phyloP scores from a whole-genome alignment of 345 rosid genomes.

The Raphanus raphanistrum region DNA sequence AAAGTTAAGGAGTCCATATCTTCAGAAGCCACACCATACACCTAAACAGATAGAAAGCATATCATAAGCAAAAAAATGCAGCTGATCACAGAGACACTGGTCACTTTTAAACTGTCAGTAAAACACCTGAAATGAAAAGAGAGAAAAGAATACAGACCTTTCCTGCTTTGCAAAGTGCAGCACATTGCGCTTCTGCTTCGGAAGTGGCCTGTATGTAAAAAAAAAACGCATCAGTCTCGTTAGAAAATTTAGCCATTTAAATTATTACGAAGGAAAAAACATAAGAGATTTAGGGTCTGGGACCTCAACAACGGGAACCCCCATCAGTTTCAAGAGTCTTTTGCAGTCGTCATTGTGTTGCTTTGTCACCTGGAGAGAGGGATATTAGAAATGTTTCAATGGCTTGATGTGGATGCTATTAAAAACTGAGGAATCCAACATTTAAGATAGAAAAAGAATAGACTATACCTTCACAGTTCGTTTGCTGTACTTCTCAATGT shows the following conservation, averaged over 20 bases:
- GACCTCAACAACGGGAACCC: constrained; percentile 92
- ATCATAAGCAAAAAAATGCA: constrained; percentile 1
- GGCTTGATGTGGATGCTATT: not conserved
- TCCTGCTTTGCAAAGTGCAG: constrained; percentile 85
- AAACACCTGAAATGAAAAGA: not conserved
- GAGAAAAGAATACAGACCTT: constrained; percentile 53
- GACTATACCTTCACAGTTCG: constrained; percentile 74
- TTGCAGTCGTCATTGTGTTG: constrained; percentile 95
- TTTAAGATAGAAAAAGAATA: not conserved
- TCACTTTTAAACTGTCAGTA: not conserved
- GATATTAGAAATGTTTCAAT: constrained; percentile 7
- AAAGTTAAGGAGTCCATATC: constrained; percentile 99
- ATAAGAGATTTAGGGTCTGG: not conserved
- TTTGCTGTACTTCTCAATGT: constrained; percentile 91
- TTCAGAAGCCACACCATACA: constrained; percentile 97
- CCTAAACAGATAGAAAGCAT: constrained; percentile 46
- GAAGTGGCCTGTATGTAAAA: constrained; percentile 65
- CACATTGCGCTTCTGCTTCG: constrained; percentile 96
- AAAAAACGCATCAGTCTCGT: constrained; percentile 19
- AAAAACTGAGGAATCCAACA: not conserved
- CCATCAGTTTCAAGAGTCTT: constrained; percentile 81
- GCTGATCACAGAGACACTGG: not conserved
- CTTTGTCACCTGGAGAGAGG: constrained; percentile 65
- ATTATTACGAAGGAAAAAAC: not conserved
- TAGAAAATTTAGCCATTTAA: constrained; percentile 10